Evolutionary conservation across 371 early-diverging fungal genomes (phyloP).

Genomic region (Mortierella sp.): DNA sequence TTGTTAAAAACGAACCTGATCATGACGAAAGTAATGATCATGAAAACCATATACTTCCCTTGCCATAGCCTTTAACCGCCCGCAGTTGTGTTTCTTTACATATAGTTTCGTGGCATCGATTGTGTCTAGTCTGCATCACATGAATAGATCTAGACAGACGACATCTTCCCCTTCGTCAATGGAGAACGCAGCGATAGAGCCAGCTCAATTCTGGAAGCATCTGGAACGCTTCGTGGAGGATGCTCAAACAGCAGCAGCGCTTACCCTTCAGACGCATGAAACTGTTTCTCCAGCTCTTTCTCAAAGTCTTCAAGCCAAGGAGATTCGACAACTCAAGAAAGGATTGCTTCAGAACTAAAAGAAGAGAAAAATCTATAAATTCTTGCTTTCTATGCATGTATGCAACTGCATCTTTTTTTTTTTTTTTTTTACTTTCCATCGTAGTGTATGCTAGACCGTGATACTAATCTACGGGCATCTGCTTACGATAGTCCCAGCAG

Average conservation of each 20-base stretch:
- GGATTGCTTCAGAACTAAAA: too few species aligned
- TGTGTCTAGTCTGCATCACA: conserved; percentile 46
- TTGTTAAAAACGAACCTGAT: too few species aligned
- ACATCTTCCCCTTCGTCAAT: not conserved
- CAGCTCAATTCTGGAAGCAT: conserved; percentile 21
- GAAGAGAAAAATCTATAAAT: too few species aligned
- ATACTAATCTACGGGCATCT: conserved; percentile 10
- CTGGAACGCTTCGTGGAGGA: conserved; percentile 55
- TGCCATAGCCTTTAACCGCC: too few species aligned
- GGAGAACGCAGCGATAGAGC: not conserved
- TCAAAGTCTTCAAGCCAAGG: conserved; percentile 12
- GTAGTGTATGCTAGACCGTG: not conserved
- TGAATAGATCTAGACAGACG: conserved; percentile 5
- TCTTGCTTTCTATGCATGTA: too few species aligned
- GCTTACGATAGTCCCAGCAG: conserved; percentile 21
- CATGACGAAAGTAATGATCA: too few species aligned
- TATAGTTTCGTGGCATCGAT: conserved; percentile 55
- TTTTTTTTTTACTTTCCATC: not conserved
- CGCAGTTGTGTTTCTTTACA: not conserved
- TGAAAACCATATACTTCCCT: too few species aligned
- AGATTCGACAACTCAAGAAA: conserved; percentile 1
- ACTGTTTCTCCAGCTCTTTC: conserved; percentile 55
- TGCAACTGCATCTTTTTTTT: not conserved
- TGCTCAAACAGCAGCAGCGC: conserved; percentile 63
- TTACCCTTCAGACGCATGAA: conserved; percentile 61